Conservation (phyloP, 495 filamentous ascomycete genomes). For the Cercophora samala region DNA sequence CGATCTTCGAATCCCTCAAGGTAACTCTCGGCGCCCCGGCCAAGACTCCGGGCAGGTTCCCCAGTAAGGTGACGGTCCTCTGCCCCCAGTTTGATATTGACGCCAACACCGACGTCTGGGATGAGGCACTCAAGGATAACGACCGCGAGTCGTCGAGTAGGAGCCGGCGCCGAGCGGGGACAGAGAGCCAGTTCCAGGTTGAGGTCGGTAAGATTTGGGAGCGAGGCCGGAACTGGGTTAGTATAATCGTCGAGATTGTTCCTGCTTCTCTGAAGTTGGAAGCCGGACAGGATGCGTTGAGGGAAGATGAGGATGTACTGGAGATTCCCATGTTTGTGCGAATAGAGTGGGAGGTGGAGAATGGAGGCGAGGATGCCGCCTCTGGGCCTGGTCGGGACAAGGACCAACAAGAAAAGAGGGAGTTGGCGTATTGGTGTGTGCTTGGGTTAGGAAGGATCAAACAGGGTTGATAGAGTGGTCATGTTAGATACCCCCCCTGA, state of each 20-base stretch:
- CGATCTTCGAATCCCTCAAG: slow-evolving; percentile 84
- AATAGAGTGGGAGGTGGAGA: slow-evolving; percentile 86
- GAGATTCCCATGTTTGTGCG: slow-evolving; percentile 94
- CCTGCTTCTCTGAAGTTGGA: slow-evolving; percentile 55
- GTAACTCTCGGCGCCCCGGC: slow-evolving; percentile 84
- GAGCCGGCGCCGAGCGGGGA: slow-evolving; percentile 38
- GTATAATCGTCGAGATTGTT: slow-evolving; percentile 84
- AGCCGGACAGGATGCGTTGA: slow-evolving; percentile 30
- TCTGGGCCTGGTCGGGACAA: slow-evolving; percentile 32
- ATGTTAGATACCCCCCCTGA: neutral
- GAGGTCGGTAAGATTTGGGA: slow-evolving; percentile 96
- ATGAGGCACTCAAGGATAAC: slow-evolving; percentile 70
- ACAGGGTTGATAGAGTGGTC: slow-evolving; percentile 25
- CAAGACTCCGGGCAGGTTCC: slow-evolving; percentile 71
- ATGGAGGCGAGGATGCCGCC: slow-evolving; percentile 64
- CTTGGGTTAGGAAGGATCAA: slow-evolving; percentile 78
- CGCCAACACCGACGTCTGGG: slow-evolving; percentile 93
- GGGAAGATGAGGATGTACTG: slow-evolving; percentile 80
- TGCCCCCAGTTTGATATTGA: slow-evolving; percentile 95
- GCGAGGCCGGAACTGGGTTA: slow-evolving; percentile 89
- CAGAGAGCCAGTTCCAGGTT: slow-evolving; percentile 55
- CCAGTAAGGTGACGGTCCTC: slow-evolving; percentile 80
- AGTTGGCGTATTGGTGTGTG: slow-evolving; percentile 94
- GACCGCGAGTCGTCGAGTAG: slow-evolving; percentile 28
- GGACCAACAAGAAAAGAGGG: slow-evolving; percentile 55